A percentile compares a stretch with the other conserved stretches of the same genome.
Conservation (phyloP, 768 basidiomycete genomes). For the Pleurotus cornucopiae region DNA sequence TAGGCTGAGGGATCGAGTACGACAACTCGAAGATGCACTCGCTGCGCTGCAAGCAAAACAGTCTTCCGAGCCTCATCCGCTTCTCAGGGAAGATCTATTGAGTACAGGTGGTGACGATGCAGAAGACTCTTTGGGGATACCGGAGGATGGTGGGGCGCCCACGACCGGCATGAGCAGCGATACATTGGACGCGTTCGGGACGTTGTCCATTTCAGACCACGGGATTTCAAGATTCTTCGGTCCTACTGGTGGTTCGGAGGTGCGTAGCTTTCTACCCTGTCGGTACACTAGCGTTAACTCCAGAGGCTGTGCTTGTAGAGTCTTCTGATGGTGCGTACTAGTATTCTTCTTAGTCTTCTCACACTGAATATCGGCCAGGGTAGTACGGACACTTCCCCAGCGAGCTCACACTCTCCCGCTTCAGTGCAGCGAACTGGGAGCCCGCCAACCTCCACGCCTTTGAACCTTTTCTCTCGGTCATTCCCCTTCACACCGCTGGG, state of each 20-base stretch:
- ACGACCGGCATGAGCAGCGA: slow-evolving; percentile 27
- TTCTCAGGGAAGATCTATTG: slow-evolving; percentile 53
- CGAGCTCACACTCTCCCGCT: slow-evolving; percentile 19
- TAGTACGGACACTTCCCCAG: slow-evolving; percentile 18
- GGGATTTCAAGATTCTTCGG: slow-evolving; percentile 64
- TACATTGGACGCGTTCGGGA: slow-evolving; percentile 54
- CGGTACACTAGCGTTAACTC: too few species aligned
- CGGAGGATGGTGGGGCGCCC: slow-evolving; percentile 9
- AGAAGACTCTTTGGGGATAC: slow-evolving; percentile 13
- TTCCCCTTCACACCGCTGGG: slow-evolving; percentile 68
- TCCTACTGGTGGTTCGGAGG: slow-evolving; percentile 65
- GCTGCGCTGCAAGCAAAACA: slow-evolving; percentile 42
- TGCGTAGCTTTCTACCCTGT: slow-evolving; percentile 25
- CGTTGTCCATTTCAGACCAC: slow-evolving; percentile 54
- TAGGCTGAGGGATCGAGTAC: slow-evolving; percentile 49
- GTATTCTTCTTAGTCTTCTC: neutral
- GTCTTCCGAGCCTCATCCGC: slow-evolving; percentile 54
- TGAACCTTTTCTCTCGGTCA: slow-evolving; percentile 48
- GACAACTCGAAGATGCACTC: slow-evolving; percentile 60
- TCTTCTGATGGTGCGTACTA: slow-evolving; percentile 20
- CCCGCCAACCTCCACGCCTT: slow-evolving; percentile 20
- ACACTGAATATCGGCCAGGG: slow-evolving; percentile 13
- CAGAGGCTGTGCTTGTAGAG: slow-evolving; percentile 14
- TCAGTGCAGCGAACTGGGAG: slow-evolving; percentile 11
- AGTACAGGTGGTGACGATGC: slow-evolving; percentile 25